Base-by-base conservation (phyloP, 148 eudicot species). In the Silene latifolia region DNA sequence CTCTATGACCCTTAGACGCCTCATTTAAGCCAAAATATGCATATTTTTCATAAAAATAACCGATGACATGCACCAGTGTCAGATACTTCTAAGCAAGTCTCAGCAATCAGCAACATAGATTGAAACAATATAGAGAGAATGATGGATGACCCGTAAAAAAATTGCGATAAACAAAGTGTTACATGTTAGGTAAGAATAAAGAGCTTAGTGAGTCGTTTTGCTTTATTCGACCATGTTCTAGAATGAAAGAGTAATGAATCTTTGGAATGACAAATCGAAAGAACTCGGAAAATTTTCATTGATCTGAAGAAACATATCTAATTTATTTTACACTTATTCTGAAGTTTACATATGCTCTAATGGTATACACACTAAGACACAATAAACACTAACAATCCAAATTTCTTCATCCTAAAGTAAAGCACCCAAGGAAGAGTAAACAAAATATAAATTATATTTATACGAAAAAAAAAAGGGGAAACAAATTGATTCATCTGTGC, bases 401-500 rank as follows among this genome's bases (percentile, higher is more conserved):
- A 67, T 9, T 23, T 0, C 35, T 11, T 24, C n/a, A 58, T 21
- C 73, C 72, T 68, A 18, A 72, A 57, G 62, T 42, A 66, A 69
- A 69, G 18, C 29, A 46, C 27, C 27, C 9, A 12, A 46, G 54
- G 61, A 70, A 17, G 21, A 53, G 44, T 15, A 25, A 24, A 53
- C 61, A 2, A 15, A 44, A 70, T 53, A 70, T 51, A 25, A 51
- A 1, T 19, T 48, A 69, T 70, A 70, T 70, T 27, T 25, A 51
- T 13, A 47, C 51, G 44, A 25, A 2, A 69, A 76, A 44, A 35
- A 32, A 39, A 27, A 27, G 25, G 61, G 23, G 19, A 2, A 51
- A 20, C 44, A 14, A 25, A 51, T 27, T 4, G 54, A 20, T 62
- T 83, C 76, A 88, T 77, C 61, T 78, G 69, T 82, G 87, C 59